Evolutionary conservation across 164 flowering plant genomes (phyloP), one percentile per base, ranked within the genome.

Genomic region (Vitis labrusca): DNA sequence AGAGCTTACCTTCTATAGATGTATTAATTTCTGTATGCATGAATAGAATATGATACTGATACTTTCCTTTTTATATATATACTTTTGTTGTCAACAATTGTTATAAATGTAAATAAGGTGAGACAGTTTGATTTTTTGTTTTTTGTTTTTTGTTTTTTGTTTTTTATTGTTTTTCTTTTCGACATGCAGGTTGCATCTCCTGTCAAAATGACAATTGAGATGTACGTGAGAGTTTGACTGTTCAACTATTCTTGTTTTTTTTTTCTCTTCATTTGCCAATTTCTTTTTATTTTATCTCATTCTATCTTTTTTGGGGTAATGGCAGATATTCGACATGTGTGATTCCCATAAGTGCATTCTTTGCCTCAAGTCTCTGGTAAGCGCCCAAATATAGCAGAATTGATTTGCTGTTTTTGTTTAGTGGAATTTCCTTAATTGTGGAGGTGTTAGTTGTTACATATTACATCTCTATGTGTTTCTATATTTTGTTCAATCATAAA

Each of bases 321-420:
- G 71, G 79, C 92, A 95, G 98, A 85, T 95, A 95, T 81, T 89
- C 88, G 9, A 87, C 98, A 5, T 92, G 93, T 76, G 98, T 94
- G 62, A 76, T 94, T 72, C 98, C 98, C n/a, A 94, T 94, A 55
- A 92, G 98, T 84, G 97, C 97, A 69, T 94, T 94, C 80, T 91
- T 93, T 80, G 97, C 98, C 48, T 89, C 97, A 64, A 93, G 97
- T 73, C 96, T 95, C 52, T 95, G 99, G 99, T 95, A 85, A 84
- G 94, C 53, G 30, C 7, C 44, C 71, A 64, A 50, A 49, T 61
- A 8, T 53, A n/a, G 61, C 47, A 58, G 63, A 59, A 62, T 23
- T 44, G 61, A 30, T 58, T 32, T 47, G 19, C 14, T 66, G 17
- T 55, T 6, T 54, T 44, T 57, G 55, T 66, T 54, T 15, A 50